Conservation (phyloP, 1,139 yeast species). For the Blastobotrys buckinghamii region DNA sequence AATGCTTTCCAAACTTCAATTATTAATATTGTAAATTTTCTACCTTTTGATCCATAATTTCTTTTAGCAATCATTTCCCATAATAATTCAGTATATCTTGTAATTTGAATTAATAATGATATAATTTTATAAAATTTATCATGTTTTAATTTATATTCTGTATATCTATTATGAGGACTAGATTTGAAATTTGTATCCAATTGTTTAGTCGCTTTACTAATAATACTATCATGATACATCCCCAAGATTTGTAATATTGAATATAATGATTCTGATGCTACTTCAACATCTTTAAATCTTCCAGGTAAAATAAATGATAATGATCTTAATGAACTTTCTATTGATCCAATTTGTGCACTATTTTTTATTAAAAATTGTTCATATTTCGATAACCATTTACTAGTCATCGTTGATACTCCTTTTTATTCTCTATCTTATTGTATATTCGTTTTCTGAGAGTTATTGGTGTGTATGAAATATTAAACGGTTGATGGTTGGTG, state of each 20-base stretch:
- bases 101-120: slow-evolving; percentile 30
- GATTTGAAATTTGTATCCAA: slow-evolving; percentile 22
- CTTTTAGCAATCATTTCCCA: slow-evolving; percentile 35
- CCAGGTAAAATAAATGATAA: slow-evolving; percentile 38
- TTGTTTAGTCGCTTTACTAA: slow-evolving; percentile 30
- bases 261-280: slow-evolving; percentile 32
- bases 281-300: slow-evolving; percentile 37
- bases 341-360: slow-evolving; percentile 35
- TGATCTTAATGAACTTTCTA: slow-evolving; percentile 35
- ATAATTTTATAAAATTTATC: slow-evolving; percentile 27
- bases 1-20: slow-evolving; percentile 34
- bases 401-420: background rate
- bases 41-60: slow-evolving; percentile 25
- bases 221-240: slow-evolving; percentile 36
- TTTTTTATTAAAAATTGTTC: slow-evolving; percentile 32
- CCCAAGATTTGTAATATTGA: slow-evolving; percentile 35
- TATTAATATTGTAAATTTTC: slow-evolving; percentile 32
- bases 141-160: slow-evolving; percentile 26
- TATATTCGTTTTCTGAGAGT: too few species aligned
- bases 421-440: too few species aligned
- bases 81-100: slow-evolving; percentile 35
- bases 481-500: background rate
- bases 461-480: background rate
- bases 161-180: slow-evolving; percentile 32
- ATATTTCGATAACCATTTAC: slow-evolving; percentile 24